phyloP scores from a whole-genome alignment of 2,329 filamentous ascomycete genomes.

The Gnomoniopsis smithogilvyi region DNA sequence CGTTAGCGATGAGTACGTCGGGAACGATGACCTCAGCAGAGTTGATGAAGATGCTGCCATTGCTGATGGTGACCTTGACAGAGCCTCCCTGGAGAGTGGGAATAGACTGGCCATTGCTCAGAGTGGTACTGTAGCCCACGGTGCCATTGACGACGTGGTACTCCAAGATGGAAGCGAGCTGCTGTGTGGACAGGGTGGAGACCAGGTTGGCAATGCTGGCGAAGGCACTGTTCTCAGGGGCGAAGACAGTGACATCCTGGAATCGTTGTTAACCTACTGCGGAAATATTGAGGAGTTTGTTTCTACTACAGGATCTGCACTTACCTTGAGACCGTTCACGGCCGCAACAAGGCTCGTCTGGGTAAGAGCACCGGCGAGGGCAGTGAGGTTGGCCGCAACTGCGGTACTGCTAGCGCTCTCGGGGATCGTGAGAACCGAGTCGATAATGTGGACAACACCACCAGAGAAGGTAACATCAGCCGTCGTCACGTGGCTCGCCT shows the following conservation, averaged over 20 bases:
- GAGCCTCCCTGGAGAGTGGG: slow-evolving; percentile 41
- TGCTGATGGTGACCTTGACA: slow-evolving; percentile 40
- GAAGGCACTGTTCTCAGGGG: slow-evolving; percentile 60
- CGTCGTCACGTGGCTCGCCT: slow-evolving; percentile 43
- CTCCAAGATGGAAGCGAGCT: slow-evolving; percentile 51
- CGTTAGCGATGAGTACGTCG: slow-evolving; percentile 54
- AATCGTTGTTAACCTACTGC: too few species aligned
- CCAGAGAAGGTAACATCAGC: slow-evolving; percentile 52
- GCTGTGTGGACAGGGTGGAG: slow-evolving; percentile 39
- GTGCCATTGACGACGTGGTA: slow-evolving; percentile 62
- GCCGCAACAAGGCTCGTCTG: slow-evolving; percentile 37
- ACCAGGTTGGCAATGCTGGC: slow-evolving; percentile 51
- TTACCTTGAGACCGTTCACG: slow-evolving; percentile 31
- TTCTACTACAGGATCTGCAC: too few species aligned
- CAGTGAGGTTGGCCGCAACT: slow-evolving; percentile 39
- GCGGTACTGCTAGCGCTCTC: slow-evolving; percentile 38
- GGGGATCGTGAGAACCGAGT: slow-evolving; percentile 45
- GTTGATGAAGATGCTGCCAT: slow-evolving; percentile 45
- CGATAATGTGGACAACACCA: slow-evolving; percentile 52
- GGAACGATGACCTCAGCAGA: slow-evolving; percentile 49
- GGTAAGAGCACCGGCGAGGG: slow-evolving; percentile 43
- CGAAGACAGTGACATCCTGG: slow-evolving; percentile 60
- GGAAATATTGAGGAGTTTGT: too few species aligned
- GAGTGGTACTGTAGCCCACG: slow-evolving; percentile 47
- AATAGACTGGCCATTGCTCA: slow-evolving; percentile 26